Evolutionary conservation across 1,139 yeast genomes (phyloP), one percentile per base, ranked within the genome.

Genomic region (Protomyces inouyei): DNA sequence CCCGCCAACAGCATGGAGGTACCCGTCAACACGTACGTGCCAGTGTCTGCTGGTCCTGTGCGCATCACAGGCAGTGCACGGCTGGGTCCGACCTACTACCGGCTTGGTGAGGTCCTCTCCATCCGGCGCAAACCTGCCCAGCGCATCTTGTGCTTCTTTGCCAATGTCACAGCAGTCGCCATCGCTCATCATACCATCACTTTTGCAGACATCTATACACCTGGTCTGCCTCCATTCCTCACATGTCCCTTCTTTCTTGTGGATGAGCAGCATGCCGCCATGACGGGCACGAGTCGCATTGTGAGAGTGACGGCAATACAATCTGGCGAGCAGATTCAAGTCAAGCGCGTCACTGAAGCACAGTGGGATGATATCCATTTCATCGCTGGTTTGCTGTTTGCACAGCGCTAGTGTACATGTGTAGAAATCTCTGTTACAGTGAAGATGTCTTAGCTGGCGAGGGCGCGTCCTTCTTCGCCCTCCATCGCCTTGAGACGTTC

Each of bases 401-500:
- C 48, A 21, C 25, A 43, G 18, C 48, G 48, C 48, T 43, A 43
- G 48, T 18, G 25, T 43, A 38, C 43, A 38, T 28, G 32, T 28
- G 32, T 28, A 28, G 32, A 28, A 28, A 28, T 28, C 32, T 28
- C 32, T 6, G 32, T 5, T 28, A 28, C 32, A 28, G 5, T 28
- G 32, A 4, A 28, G 32, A 3, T 28, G 8, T 28, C 0, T 43
- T 21, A 43, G 48, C 48, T 43, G 5, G 48, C 48, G 14, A 43
- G 48, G 10, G 48, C 48, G 25, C 48, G 48, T 43, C 48, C 48
- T 43, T 43, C 48, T 43, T 43, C 48, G 10, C 25, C 25, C 12
- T 43, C 48, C 48, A 43, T 43, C 25, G 21, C 48, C 25, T 43
- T 43, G 48, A 43, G 48, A 21, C 48, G 48, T 18, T 59, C 63